These are phyloP conservation scores for Vitis amurensis DNA, from an alignment of 164 flowering plant genomes.

Conservation along the genomic window DNA sequence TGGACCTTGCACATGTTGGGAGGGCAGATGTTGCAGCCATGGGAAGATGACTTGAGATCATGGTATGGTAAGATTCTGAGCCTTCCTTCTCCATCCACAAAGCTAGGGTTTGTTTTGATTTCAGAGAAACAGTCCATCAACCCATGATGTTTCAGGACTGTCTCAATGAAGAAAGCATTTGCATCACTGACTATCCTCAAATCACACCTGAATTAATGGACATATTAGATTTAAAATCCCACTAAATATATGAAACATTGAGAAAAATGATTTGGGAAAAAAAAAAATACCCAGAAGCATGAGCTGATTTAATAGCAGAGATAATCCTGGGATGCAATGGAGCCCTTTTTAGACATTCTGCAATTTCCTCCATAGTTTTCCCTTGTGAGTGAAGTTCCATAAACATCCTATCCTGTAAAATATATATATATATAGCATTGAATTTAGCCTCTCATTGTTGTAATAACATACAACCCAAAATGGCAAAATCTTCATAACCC, in stretches of 20 bases:
- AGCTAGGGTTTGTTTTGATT: slow-evolving; percentile 8
- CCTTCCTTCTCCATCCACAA: slow-evolving; percentile 13
- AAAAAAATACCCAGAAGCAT: slow-evolving; percentile 11
- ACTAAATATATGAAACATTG: too few relatives aligned
- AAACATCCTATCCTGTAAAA: slow-evolving; percentile 13
- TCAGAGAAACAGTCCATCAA: background rate
- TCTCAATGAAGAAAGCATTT: slow-evolving; percentile 8
- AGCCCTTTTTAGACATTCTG: slow-evolving; percentile 1
- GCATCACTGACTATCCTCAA: slow-evolving; percentile 16
- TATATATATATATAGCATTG: too few relatives aligned
- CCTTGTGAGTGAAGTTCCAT: slow-evolving; percentile 8
- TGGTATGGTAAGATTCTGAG: slow-evolving; percentile 14
- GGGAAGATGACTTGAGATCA: slow-evolving; percentile 10
- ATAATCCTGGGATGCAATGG: slow-evolving; percentile 10
- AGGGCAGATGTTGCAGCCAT: slow-evolving; percentile 20
- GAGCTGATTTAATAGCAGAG: slow-evolving; percentile 17
- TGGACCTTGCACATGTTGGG: slow-evolving; percentile 20
- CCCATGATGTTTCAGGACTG: slow-evolving; percentile 11
- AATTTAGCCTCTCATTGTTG: too few relatives aligned
- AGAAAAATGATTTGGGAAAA: too few relatives aligned
- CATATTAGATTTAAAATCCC: background rate
- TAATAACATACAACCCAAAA: too few relatives aligned
- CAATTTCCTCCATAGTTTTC: slow-evolving; percentile 13
- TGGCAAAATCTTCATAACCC: too few relatives aligned
- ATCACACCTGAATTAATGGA: slow-evolving; percentile 9